phyloP scores from a whole-genome alignment of 2,329 filamentous ascomycete genomes.

The Nakataea oryzae region DNA sequence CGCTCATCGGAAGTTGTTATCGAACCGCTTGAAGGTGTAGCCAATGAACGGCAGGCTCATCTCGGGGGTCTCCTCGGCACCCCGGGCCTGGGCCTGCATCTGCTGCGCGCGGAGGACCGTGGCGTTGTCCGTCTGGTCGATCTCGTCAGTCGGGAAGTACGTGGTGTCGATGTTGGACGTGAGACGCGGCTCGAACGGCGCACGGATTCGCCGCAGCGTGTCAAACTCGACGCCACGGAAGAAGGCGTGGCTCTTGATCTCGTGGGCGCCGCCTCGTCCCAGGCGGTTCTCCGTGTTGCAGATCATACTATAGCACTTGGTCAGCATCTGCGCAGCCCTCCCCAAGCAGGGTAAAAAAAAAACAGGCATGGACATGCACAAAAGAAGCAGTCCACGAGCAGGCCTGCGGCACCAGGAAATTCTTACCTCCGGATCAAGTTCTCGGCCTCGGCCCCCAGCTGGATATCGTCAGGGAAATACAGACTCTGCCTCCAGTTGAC shows the following conservation, averaged over 20 bases:
- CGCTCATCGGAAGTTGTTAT: constrained; percentile 53
- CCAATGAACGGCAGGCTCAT: constrained; percentile 95
- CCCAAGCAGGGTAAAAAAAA: not conserved
- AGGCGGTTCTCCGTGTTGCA: constrained; percentile 90
- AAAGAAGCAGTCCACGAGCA: not conserved
- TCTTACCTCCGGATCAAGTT: constrained; percentile 81
- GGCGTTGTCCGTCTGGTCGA: constrained; percentile 83
- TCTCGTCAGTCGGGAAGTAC: constrained; percentile 95
- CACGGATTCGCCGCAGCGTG: constrained; percentile 80
- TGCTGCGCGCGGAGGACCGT: constrained; percentile 51
- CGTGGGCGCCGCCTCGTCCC: constrained; percentile 73
- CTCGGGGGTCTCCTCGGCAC: constrained; percentile 71
- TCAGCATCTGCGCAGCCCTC: not conserved
- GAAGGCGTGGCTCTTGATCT: constrained; percentile 91
- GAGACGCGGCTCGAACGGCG: constrained; percentile 90
- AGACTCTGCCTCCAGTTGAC: constrained; percentile 95
- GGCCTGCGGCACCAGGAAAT: not conserved
- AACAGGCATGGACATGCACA: constrained; percentile 1
- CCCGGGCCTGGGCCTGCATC: constrained; percentile 23
- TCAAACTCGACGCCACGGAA: constrained; percentile 97
- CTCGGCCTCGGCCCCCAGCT: constrained; percentile 79
- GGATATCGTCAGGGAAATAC: constrained; percentile 94
- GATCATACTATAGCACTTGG: constrained; percentile 57
- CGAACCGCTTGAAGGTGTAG: constrained; percentile 96
- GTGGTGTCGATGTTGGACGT: constrained; percentile 91